A percentile compares a stretch with the other conserved stretches of the same genome.
Conservation (phyloP, 768 basidiomycete species). For the Termitomyces sp. region DNA sequence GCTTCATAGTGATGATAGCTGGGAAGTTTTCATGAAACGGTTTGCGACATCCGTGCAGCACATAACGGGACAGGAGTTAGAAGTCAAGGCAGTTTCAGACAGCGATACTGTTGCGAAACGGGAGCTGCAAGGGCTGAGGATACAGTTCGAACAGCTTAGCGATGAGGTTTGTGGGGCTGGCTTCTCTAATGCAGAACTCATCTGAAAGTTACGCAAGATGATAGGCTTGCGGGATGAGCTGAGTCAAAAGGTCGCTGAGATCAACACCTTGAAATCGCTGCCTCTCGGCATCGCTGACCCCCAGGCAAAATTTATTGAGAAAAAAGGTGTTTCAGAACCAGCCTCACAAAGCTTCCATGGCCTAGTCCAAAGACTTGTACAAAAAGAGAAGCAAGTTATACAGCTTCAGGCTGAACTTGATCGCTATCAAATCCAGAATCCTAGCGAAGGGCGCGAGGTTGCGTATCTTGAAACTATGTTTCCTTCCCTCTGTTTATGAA, state of each 20-base stretch:
- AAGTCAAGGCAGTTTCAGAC: slow-evolving; percentile 42
- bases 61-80: slow-evolving; percentile 61
- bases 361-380: slow-evolving; percentile 72
- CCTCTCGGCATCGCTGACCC: slow-evolving; percentile 32
- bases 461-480: slow-evolving; percentile 36
- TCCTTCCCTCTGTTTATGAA: not conserved
- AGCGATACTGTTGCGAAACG: slow-evolving; percentile 43
- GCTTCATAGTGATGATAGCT: slow-evolving; percentile 53
- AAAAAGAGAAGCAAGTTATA: slow-evolving; percentile 82
- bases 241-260: slow-evolving; percentile 61
- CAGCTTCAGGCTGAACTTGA: slow-evolving; percentile 73
- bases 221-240: slow-evolving; percentile 49
- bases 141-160: slow-evolving; percentile 57
- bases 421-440: slow-evolving; percentile 53
- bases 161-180: slow-evolving; percentile 51
- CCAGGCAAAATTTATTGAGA: slow-evolving; percentile 33
- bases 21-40: slow-evolving; percentile 57
- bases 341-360: slow-evolving; percentile 57
- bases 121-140: slow-evolving; percentile 57
- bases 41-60: slow-evolving; percentile 60
- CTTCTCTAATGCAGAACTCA: not conserved
- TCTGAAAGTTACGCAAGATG: slow-evolving; percentile 33
- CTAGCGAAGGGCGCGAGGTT: slow-evolving; percentile 51
- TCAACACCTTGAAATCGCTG: slow-evolving; percentile 60
- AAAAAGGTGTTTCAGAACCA: slow-evolving; percentile 46